Evolutionary conservation across 2,329 filamentous ascomycete species (phyloP), one percentile per base, ranked within the genome.

Genomic region (Alternaria hordeiaustralica): DNA sequence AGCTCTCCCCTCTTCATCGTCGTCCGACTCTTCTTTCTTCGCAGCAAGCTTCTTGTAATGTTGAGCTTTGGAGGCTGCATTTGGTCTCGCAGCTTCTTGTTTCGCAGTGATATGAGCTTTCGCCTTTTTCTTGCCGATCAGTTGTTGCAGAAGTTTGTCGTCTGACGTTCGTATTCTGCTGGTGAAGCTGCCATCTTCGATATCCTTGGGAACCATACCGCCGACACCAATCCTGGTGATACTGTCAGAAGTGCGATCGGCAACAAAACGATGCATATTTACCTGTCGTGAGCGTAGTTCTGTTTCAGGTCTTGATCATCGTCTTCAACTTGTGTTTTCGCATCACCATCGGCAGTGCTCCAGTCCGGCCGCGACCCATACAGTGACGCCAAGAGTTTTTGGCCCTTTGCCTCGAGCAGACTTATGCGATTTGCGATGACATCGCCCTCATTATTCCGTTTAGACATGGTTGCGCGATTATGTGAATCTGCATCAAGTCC

Each of bases 331-430:
- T 82, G 76, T 20, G 82, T 76, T 67, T 82, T 83, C 57, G 74
- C 69, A 63, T 44, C 51, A 46, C 78, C 73, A 56, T 75, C 68
- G 53, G 75, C 67, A 51, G 61, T 45, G 46, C 82, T 80, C 21
- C 80, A 75, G n/a, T 75, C 60, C 43, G 62, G 75, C 60, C 79
- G 80, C n/a, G 84, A 76, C 12, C 85, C 85, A 28, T 89, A 82
- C 85, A 86, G 86, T 67, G 87, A 88, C 55, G 85, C 82, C 63
- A 89, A 79, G 18, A 87, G 78, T 33, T 83, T 83, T 67, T 87
- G 85, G 55, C 82, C 84, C 58, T 84, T 84, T 7, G 87, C 85
- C 10, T 87, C 78, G 4, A 82, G 82, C 50, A 89, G 82, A 65
- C 83, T 86, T 30, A 85, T 80, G 57, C 82, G 81, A 69, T 88